Evolutionary conservation across 169 alveolate genomes (phyloP).

Genomic region (Plasmodium gallinaceum): DNA sequence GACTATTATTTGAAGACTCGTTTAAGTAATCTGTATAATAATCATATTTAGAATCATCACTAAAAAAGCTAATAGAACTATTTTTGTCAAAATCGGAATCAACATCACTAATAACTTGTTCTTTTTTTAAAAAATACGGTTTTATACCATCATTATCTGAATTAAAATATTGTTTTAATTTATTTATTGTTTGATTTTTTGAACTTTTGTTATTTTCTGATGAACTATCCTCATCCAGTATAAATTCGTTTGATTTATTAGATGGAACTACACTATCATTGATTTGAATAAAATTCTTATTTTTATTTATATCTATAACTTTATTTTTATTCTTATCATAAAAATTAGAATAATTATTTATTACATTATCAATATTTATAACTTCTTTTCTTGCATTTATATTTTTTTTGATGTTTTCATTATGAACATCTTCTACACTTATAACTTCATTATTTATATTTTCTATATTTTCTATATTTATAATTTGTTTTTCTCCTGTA

Average conservation of each 20-base stretch:
- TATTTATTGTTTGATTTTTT: neutral
- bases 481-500: conserved; percentile 1
- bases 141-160: conserved; percentile 3
- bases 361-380: conserved; percentile 29
- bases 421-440: conserved; percentile 50
- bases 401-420: conserved; percentile 6
- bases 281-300: conserved; percentile 8
- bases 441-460: conserved; percentile 17
- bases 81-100: conserved; percentile 47
- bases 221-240: conserved; percentile 1
- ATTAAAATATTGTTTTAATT: conserved; percentile 21
- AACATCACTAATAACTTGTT: conserved; percentile 14
- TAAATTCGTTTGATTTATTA: conserved; percentile 10
- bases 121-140: neutral
- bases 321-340: neutral
- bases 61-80: conserved; percentile 57
- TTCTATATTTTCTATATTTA: conserved; percentile 21
- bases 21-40: conserved; percentile 20
- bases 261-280: neutral
- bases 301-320: neutral
- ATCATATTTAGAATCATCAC: conserved; percentile 49
- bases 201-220: neutral
- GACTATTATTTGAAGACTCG: neutral
- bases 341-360: neutral
- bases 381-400: conserved; percentile 11